A percentile compares a stretch with the other conserved stretches of the same genome.
Evolutionary conservation across 192 early-diverging fungal genomes (phyloP).

Genomic region (Umbelopsis isabellina): DNA sequence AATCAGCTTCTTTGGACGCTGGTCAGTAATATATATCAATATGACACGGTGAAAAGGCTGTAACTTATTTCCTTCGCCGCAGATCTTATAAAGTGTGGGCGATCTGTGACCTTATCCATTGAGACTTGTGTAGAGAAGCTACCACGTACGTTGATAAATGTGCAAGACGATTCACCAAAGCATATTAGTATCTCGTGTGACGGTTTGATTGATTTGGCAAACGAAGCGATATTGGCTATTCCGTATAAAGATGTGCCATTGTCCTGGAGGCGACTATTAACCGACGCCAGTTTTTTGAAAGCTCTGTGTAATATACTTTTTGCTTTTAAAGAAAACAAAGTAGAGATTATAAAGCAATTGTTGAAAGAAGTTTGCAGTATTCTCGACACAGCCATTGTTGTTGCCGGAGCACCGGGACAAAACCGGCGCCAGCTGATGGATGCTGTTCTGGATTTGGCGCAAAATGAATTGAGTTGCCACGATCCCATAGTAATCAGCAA

Average conservation of each 20-base stretch:
- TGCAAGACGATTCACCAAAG: not conserved
- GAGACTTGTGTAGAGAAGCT: not conserved
- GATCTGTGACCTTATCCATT: not conserved
- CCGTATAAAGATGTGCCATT: conserved; percentile 55
- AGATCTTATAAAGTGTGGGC: conserved; percentile 3
- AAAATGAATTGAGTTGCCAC: conserved; percentile 24
- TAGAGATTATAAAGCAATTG: conserved; percentile 1
- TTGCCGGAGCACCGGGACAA: conserved; percentile 56
- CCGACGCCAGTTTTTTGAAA: conserved; percentile 53
- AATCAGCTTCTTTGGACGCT: no score
- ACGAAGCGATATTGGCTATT: conserved; percentile 4
- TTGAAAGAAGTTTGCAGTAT: conserved; percentile 40
- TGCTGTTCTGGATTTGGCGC: conserved; percentile 28
- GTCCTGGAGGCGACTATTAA: conserved; percentile 52
- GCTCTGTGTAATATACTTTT: conserved; percentile 21
- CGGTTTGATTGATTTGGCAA: not conserved
- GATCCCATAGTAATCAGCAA: not conserved
- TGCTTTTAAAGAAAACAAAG: not conserved
- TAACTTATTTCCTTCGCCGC: not conserved
- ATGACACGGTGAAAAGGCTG: not conserved
- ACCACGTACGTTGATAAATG: not conserved
- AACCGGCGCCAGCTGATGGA: conserved; percentile 24
- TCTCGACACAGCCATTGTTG: conserved; percentile 58
- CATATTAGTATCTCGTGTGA: not conserved
- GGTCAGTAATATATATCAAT: no score